Base-by-base conservation (phyloP, 441 rosid genomes). In the Arabidopsis lyrata region DNA sequence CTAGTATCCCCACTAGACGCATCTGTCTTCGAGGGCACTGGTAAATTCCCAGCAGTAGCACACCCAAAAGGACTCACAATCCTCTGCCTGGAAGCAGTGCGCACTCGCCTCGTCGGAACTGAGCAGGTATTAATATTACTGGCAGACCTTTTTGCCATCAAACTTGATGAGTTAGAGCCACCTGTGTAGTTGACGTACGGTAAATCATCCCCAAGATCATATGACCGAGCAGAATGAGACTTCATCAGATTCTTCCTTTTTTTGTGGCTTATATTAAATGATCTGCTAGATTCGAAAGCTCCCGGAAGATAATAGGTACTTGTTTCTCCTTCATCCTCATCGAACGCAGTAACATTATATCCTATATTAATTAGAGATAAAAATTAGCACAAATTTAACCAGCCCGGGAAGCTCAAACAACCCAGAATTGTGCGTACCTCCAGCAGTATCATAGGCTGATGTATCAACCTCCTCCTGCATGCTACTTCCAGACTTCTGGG, bases 1-100 rank as follows among this genome's bases (percentile, higher is more conserved):
- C 75, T 88, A 60, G 99, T 90, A 81, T 96, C 99, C 73, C 95
- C 99, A 84, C 99, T 96, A 65, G 99, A 96, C 54, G 90, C 97
- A 81, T 93, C 99, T 34, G 95, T 87, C 84, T 83, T 94, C 5
- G 80, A 72, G 6, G 92, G 83, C 70, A 77, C 81, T 77, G 67
- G 91, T 63, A 85, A 64, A 55, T 49, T 80, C 73, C 86, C 92
- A 81, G 82, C 49, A 79, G 79, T 80, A 72, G 89, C 91, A 82
- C 82, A 78, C 81, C 82, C 72, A 74, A 87, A 87, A 70, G 96
- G 90, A 84, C 86, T 82, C 55, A 74, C 65, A 73, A 90, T 79
- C 86, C 97, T 88, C 78, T 85, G 98, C 86, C 99, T 92, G 41
- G 90, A 83, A 54, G 98, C 91, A 84, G 96, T 90, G 57, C 99